Percentiles rank a stretch among this genome's conserved stretches.
These are phyloP conservation scores for Leptomonas pyrrhocoris DNA, from an alignment of 208 protist species.

Conservation along the genomic window DNA sequence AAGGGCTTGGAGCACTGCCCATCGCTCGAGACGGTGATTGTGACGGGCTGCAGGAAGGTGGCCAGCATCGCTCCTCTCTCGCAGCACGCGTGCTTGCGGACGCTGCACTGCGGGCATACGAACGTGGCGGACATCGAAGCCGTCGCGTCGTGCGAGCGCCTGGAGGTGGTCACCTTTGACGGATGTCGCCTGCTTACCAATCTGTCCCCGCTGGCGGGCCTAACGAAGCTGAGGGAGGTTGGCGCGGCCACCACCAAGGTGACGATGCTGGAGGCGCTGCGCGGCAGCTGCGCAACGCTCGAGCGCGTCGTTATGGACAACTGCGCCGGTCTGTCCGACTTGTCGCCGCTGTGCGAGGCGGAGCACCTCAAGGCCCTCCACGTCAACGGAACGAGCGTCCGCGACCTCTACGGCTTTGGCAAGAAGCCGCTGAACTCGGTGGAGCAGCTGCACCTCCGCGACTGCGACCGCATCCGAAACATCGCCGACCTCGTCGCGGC, in stretches of 20 bases:
- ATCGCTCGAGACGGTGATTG: conserved; percentile 12
- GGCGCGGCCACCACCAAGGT: conserved; percentile 7
- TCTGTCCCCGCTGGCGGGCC: background rate
- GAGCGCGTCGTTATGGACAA: conserved; percentile 17
- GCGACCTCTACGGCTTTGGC: conserved; percentile 18
- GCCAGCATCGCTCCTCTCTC: conserved; percentile 9
- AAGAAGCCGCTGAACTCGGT: conserved; percentile 11
- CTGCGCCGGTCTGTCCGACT: conserved; percentile 13
- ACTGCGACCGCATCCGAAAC: conserved; percentile 16
- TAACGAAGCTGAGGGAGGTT: conserved; percentile 7
- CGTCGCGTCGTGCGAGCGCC: conserved; percentile 11
- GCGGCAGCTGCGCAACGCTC: conserved; percentile 9
- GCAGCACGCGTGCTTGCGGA: conserved; percentile 7
- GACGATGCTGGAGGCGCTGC: conserved; percentile 5
- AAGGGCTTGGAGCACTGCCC: conserved; percentile 9
- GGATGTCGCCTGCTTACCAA: conserved; percentile 9
- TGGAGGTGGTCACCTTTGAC: conserved; percentile 17
- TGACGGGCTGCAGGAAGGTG: conserved; percentile 16
- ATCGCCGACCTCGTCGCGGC: conserved; percentile 14
- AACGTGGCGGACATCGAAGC: conserved; percentile 7
- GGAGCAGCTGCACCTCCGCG: conserved; percentile 15
- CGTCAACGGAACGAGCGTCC: conserved; percentile 12
- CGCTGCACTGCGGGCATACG: conserved; percentile 17
- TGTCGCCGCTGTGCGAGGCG: conserved; percentile 17
- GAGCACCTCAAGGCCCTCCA: conserved; percentile 13